A percentile compares a stretch with the other conserved stretches of the same genome.
Conservation (phyloP, 2,329 filamentous ascomycete species). For the Diaporthe velutina region DNA sequence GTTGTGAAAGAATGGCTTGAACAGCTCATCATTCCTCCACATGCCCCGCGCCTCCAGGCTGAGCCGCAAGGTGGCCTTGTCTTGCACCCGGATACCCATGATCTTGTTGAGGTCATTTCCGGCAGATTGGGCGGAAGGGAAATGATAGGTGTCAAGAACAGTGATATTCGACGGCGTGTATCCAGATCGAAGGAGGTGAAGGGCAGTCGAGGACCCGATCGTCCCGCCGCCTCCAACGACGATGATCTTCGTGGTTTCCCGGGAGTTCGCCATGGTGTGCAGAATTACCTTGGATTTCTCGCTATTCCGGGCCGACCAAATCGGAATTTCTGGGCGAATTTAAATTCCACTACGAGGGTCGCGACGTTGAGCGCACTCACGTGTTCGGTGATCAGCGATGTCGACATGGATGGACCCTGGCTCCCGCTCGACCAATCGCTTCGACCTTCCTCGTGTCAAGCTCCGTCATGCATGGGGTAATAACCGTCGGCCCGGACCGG, state of each 20-base stretch:
- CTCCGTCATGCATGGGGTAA: background rate
- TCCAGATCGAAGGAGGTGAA: conserved; percentile 57
- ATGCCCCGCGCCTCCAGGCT: conserved; percentile 50
- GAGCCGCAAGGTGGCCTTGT: conserved; percentile 48
- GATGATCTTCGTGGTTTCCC: conserved; percentile 48
- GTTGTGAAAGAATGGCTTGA: conserved; percentile 58
- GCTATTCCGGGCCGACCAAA: too few species aligned
- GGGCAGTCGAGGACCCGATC: conserved; percentile 60
- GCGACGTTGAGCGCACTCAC: conserved; percentile 5
- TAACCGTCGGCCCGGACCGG: conserved; percentile 27
- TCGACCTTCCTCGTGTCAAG: conserved; percentile 26
- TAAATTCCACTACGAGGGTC: background rate
- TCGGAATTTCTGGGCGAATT: background rate
- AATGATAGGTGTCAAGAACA: conserved; percentile 59
- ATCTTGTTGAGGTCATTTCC: conserved; percentile 63
- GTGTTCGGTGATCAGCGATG: background rate
- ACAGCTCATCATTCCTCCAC: conserved; percentile 59
- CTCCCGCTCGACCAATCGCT: background rate
- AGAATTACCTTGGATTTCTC: background rate
- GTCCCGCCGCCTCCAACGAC: conserved; percentile 63
- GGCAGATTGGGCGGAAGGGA: conserved; percentile 61
- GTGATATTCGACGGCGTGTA: conserved; percentile 59
- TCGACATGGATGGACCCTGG: conserved; percentile 9
- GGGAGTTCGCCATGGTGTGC: conserved; percentile 43
- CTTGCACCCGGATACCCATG: conserved; percentile 54